Evolutionary conservation across 2,329 filamentous ascomycete species (phyloP), one percentile per base, ranked within the genome.

Genomic region (Colletotrichum sojae): DNA sequence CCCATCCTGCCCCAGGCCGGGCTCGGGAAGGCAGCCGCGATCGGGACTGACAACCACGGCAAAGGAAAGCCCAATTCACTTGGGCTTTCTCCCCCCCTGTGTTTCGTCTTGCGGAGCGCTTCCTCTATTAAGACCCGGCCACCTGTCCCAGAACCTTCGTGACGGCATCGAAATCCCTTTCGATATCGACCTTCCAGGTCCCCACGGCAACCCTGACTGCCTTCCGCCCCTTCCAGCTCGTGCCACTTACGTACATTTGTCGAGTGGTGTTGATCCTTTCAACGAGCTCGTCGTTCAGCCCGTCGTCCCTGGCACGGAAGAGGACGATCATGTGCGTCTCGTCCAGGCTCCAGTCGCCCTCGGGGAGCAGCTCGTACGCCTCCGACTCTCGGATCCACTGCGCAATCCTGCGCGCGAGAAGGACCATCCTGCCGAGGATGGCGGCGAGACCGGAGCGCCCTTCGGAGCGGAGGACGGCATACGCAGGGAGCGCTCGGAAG

Each of bases 401-500:
- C 0, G 92, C 90, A 43, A 97, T 86, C 16, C 79, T 84, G 22
- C 94, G 86, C 0, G 94, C 90, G 6, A 97, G 85, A 4, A 83
- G 80, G 27, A 94, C 90, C 83, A 97, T 94, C 27, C 89, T 86
- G 70, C 88, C 84, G 5, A 97, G 83, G 82, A 97, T 91, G 1
- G 85, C 83, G 1, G 85, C 83, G 72, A 97, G 89, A 0, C 94
- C 94, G 0, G 84, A 77, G 2, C 84, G 84, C 0, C 95, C 95
- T 74, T 96, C 92, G 54, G 92, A 91, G 20, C 91, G 78, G 2
- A 98, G 85, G 0, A 91, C 92, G 12, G 94, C 91, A 76, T 98
- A 98, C 9, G 94, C 92, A 0, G 95, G 95, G n/a, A 98, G 83
- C 0, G 95, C 95, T 61, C 95, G 89, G 83, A 98, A 97, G 6